These are phyloP conservation scores for Pichia sp. DNA, from an alignment of 1,139 yeast genomes.

Conservation along the genomic window DNA sequence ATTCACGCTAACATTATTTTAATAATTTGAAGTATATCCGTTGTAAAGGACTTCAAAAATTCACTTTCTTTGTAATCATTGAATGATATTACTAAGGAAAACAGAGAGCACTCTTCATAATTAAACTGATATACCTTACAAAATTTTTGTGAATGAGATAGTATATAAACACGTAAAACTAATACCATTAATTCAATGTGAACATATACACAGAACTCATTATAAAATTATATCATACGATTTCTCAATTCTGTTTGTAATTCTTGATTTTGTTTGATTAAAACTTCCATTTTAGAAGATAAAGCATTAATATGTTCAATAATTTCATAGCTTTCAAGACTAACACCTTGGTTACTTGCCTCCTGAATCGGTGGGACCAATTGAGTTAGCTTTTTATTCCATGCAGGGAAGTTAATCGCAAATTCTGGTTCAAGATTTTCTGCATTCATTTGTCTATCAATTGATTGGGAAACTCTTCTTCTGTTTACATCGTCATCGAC, in stretches of 20 bases:
- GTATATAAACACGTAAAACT: too few relatives aligned
- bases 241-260: constrained; percentile 24
- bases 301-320: constrained; percentile 44
- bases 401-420: constrained; percentile 40
- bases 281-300: constrained; percentile 36
- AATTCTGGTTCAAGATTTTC: constrained; percentile 72
- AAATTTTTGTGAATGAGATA: too few relatives aligned
- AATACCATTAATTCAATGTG: background rate
- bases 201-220: background rate
- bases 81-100: too few relatives aligned
- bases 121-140: too few relatives aligned
- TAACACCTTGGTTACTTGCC: constrained; percentile 51
- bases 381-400: constrained; percentile 42
- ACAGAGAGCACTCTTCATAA: too few relatives aligned
- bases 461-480: constrained; percentile 27
- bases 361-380: constrained; percentile 52
- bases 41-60: too few relatives aligned
- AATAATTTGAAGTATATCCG: too few relatives aligned
- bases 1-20: too few relatives aligned
- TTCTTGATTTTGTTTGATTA: constrained; percentile 39
- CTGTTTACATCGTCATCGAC: constrained; percentile 30
- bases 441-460: constrained; percentile 50
- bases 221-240: background rate
- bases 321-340: constrained; percentile 59
- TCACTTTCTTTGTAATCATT: too few relatives aligned